A percentile compares a stretch with the other conserved stretches of the same genome.
Evolutionary conservation across 305 asterid genomes (phyloP).

Genomic region (Solanum hybrid): DNA sequence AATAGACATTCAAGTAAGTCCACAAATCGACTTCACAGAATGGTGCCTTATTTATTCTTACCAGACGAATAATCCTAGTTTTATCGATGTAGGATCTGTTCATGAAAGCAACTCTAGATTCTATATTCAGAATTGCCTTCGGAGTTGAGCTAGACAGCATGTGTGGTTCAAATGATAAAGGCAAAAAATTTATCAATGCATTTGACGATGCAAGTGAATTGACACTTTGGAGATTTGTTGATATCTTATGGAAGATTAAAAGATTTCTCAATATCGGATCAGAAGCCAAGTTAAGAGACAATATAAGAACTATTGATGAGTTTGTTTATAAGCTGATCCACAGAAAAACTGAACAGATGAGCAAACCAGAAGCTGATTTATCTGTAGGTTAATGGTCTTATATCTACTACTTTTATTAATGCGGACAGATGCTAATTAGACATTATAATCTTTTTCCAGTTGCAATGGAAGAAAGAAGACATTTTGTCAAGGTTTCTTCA

Average conservation of each 20-base stretch:
- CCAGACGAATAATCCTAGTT: background rate
- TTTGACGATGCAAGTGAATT: conserved; percentile 45
- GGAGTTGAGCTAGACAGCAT: conserved; percentile 50
- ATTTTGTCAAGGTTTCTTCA: conserved; percentile 28
- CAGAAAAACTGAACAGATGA: conserved; percentile 34
- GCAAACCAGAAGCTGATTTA: background rate
- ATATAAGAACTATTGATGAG: conserved; percentile 26
- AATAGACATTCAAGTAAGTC: conserved; percentile 52
- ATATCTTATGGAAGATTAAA: conserved; percentile 43
- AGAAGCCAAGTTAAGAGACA: conserved; percentile 39
- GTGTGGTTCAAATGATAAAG: conserved; percentile 29
- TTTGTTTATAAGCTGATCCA: conserved; percentile 43
- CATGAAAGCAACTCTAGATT: conserved; percentile 51
- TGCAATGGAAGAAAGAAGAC: conserved; percentile 17
- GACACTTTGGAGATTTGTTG: conserved; percentile 34
- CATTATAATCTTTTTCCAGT: background rate
- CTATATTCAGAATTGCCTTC: conserved; percentile 41
- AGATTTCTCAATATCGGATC: conserved; percentile 42
- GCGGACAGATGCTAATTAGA: background rate
- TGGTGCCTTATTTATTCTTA: background rate
- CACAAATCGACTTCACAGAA: background rate
- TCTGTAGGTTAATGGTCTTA: background rate
- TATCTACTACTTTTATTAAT: background rate
- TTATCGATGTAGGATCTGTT: conserved; percentile 29
- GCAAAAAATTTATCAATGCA: conserved; percentile 33